Evolutionary conservation across 768 basidiomycete genomes (phyloP).

Genomic region (Leccinum variicolor): DNA sequence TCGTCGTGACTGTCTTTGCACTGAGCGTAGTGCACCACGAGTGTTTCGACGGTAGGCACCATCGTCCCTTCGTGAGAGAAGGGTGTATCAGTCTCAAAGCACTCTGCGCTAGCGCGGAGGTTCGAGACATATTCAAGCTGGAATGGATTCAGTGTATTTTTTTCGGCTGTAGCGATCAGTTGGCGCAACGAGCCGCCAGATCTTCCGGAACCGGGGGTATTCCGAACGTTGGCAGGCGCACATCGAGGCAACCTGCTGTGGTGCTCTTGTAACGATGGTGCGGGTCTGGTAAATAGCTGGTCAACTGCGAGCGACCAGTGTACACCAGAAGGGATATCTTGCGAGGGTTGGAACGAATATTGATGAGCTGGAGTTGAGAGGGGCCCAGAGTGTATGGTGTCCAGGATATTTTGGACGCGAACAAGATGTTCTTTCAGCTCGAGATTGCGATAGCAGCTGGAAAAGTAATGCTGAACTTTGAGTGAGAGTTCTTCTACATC

Average conservation of each 20-base stretch:
- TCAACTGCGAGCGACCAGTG: not conserved
- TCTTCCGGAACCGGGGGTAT: not conserved
- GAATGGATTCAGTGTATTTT: constrained; percentile 1
- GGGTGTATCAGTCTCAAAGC: constrained; percentile 5
- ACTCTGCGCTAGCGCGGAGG: constrained; percentile 13
- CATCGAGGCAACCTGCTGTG: not conserved
- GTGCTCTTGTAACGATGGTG: not conserved
- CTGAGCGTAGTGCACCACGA: constrained; percentile 10
- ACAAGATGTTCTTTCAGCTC: constrained; percentile 13
- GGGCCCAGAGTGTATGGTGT: not conserved
- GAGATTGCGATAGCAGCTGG: constrained; percentile 15
- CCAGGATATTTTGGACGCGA: not conserved
- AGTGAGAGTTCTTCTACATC: not conserved
- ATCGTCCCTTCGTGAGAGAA: not conserved
- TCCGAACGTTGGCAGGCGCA: not conserved
- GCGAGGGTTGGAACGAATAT: not conserved
- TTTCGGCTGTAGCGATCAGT: constrained; percentile 1
- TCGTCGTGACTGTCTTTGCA: constrained; percentile 1
- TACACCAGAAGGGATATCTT: not conserved
- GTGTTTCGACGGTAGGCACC: not conserved
- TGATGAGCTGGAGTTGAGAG: not conserved
- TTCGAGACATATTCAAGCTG: constrained; percentile 12
- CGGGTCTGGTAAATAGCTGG: not conserved
- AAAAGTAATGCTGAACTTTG: constrained; percentile 3
- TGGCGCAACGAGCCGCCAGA: not conserved